phyloP scores from a whole-genome alignment of 768 basidiomycete species.

The Termitomyces sp. region DNA sequence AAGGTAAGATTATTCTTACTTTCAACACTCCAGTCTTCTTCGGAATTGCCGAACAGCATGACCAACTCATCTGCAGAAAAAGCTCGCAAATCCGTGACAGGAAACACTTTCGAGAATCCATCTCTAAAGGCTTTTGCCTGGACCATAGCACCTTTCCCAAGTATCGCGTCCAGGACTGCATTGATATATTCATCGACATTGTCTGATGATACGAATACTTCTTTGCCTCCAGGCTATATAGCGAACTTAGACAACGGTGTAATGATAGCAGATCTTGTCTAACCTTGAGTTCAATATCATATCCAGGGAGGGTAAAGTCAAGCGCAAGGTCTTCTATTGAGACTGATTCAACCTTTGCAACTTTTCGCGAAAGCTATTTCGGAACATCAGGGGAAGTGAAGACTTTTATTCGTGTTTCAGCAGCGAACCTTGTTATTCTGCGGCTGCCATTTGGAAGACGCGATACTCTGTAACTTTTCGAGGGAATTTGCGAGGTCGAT shows the following conservation, averaged over 20 bases:
- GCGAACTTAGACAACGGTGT: not conserved
- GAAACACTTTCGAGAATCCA: constrained; percentile 95
- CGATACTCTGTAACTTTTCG: constrained; percentile 68
- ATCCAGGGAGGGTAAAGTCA: constrained; percentile 96
- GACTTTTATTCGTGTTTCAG: not conserved
- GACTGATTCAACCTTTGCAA: constrained; percentile 53
- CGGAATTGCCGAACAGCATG: constrained; percentile 91
- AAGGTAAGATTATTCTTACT: constrained; percentile 44
- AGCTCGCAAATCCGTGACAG: constrained; percentile 81
- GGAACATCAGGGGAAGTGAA: constrained; percentile 1
- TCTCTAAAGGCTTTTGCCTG: constrained; percentile 92
- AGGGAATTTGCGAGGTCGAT: constrained; percentile 81
- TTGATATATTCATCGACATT: constrained; percentile 88
- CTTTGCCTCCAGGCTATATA: constrained; percentile 67
- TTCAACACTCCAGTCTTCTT: constrained; percentile 95
- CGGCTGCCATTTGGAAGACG: constrained; percentile 32
- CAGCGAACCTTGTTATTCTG: constrained; percentile 55
- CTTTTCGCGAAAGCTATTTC: constrained; percentile 46
- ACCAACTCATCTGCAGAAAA: constrained; percentile 95
- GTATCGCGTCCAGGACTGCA: constrained; percentile 83
- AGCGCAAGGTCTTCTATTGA: constrained; percentile 84
- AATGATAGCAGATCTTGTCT: constrained; percentile 15
- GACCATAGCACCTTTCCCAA: constrained; percentile 69
- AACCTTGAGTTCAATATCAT: constrained; percentile 87
- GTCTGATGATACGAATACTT: constrained; percentile 74